A percentile compares a stretch with the other conserved stretches of the same genome.
Conservation (phyloP, 1,284 basidiomycete species). For the Naganishia cerealis region DNA sequence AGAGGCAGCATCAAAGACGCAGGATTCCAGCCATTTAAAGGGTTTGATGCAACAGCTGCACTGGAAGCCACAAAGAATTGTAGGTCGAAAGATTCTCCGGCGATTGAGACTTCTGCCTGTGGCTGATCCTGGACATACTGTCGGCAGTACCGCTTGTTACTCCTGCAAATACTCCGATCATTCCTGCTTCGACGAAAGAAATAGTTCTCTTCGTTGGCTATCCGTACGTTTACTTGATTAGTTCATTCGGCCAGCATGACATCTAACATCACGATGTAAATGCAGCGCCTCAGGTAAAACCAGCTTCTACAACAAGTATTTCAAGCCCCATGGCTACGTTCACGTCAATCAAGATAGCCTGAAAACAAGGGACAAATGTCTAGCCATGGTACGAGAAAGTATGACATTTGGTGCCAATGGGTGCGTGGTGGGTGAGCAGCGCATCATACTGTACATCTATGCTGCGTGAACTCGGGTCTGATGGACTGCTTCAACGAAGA, state of each 20-base stretch:
- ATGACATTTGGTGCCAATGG: constrained; percentile 63
- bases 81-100: background rate
- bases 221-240: constrained; percentile 56
- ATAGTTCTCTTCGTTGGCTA: constrained; percentile 84
- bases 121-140: background rate
- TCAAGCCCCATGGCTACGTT: constrained; percentile 67
- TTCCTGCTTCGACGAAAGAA: constrained; percentile 57
- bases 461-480: background rate
- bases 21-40: constrained; percentile 8
- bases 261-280: background rate
- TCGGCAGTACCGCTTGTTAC: constrained; percentile 60
- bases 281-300: constrained; percentile 76
- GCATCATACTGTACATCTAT: background rate
- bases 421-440: constrained; percentile 68
- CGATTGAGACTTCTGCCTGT: background rate
- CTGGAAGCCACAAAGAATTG: constrained; percentile 8
- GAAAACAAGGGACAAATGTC: constrained; percentile 67
- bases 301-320: constrained; percentile 70
- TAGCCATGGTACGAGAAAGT: constrained; percentile 64
- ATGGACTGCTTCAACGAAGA: constrained; percentile 57
- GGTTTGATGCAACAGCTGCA: constrained; percentile 28
- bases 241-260: background rate
- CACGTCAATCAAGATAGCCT: constrained; percentile 86
- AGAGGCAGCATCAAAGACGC: constrained; percentile 5
- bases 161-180: constrained; percentile 65